Conservation (phyloP, 257 asterid species). For the Asclepias syriaca region DNA sequence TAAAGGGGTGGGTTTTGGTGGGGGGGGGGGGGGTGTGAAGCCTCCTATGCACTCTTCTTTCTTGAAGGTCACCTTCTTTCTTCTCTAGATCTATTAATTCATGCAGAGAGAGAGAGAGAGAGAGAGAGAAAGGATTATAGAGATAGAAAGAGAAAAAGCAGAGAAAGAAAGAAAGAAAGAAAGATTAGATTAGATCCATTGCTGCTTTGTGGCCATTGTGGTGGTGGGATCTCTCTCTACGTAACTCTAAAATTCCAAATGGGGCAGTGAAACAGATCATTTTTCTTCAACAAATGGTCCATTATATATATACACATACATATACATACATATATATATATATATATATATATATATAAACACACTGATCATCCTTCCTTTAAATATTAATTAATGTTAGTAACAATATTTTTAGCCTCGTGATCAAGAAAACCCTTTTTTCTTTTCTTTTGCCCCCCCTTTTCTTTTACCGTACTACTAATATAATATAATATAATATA, state of each 20-base stretch:
- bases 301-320: background rate
- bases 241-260: constrained; percentile 10
- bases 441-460: background rate
- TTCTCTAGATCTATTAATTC: constrained; percentile 2
- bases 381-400: background rate
- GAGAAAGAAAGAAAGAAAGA: background rate
- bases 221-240: constrained; percentile 17
- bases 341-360: too few species aligned
- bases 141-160: background rate
- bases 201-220: constrained; percentile 8
- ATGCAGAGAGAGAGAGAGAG: constrained; percentile 12
- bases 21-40: constrained; percentile 18
- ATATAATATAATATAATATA: too few species aligned
- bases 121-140: background rate
- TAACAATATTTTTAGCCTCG: constrained; percentile 11
- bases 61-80: background rate
- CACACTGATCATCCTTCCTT: too few species aligned
- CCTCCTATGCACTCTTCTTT: constrained; percentile 17
- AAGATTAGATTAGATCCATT: background rate
- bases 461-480: background rate
- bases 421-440: constrained; percentile 7
- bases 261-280: constrained; percentile 15
- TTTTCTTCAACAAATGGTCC: constrained; percentile 17
- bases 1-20: constrained; percentile 13
- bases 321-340: too few species aligned